phyloP scores from a whole-genome alignment of 495 filamentous ascomycete genomes.

The Cudoniella acicularis region DNA sequence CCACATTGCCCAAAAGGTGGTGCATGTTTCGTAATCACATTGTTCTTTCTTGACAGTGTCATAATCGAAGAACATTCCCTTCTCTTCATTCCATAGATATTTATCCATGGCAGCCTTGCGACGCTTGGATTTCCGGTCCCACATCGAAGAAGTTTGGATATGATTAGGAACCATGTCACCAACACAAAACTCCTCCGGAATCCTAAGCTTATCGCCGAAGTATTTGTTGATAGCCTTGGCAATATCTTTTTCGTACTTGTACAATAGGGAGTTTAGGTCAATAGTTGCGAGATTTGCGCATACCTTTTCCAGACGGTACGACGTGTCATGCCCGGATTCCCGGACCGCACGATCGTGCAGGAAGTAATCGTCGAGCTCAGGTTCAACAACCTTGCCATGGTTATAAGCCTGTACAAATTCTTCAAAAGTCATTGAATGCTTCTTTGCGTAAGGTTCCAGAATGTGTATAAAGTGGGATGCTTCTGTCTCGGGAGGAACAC shows the following conservation, averaged over 20 bases:
- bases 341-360: slow-evolving; percentile 90
- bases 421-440: slow-evolving; percentile 73
- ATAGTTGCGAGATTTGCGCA: slow-evolving; percentile 89
- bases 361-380: slow-evolving; percentile 90
- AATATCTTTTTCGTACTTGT: slow-evolving; percentile 95
- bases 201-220: slow-evolving; percentile 73
- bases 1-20: slow-evolving; percentile 97
- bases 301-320: slow-evolving; percentile 84
- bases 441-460: slow-evolving; percentile 79
- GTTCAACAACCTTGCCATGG: slow-evolving; percentile 67
- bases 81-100: slow-evolving; percentile 83
- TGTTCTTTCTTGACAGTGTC: slow-evolving; percentile 76
- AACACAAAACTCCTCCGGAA: slow-evolving; percentile 76
- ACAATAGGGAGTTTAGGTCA: slow-evolving; percentile 88
- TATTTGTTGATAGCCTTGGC: slow-evolving; percentile 72
- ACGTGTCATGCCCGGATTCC: slow-evolving; percentile 96
- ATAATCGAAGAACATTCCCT: slow-evolving; percentile 97
- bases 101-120: slow-evolving; percentile 80
- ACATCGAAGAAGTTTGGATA: slow-evolving; percentile 74
- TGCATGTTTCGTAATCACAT: slow-evolving; percentile 77
- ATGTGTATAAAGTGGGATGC: slow-evolving; percentile 84
- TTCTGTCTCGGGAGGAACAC: slow-evolving; percentile 93
- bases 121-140: slow-evolving; percentile 81
- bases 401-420: slow-evolving; percentile 90
- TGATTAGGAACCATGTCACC: slow-evolving; percentile 52